Base-by-base conservation (phyloP, 768 basidiomycete genomes). In the Boletellus ananas region DNA sequence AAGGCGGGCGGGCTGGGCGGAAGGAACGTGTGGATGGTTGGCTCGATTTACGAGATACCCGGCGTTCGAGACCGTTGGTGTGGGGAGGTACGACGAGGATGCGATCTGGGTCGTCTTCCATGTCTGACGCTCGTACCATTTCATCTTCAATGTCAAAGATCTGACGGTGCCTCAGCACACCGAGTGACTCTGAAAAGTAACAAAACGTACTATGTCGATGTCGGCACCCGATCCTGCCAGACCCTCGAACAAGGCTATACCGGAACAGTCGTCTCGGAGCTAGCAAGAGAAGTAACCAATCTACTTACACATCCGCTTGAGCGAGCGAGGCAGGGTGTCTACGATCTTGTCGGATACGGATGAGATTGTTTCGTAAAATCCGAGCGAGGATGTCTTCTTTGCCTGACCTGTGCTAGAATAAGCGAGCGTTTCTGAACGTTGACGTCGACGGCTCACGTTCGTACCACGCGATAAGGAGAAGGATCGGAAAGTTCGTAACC, bases 131-230 rank as follows among this genome's bases (percentile, higher is more conserved):
- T 36, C 31, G 54, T 41, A 31, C 52, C 38, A 60, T 70, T 43
- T 85, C 80, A 16, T 87, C 85, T 60, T 85, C 85, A 11, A 92
- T 74, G 55, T 91, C 87, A 58, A 93, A 93, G 17, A 93, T 81
- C 84, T 90, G 47, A 37, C 17, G 20, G 16, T 45, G 8, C 17
- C 6, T 60, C 20, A 60, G 45, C 16, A 16, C 35, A 18, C 18
- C 20, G 14, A 0, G 12, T n/a, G 13, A 1, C 11, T 14, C 16
- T 17, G 11, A 18, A 49, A 37, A 31, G 21, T 33, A 35, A 47
- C 13, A 23, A 16, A 31, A 47, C 81, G 17, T 61, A 90, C 89
- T 7, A 81, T 79, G 56, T 86, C 84, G 49, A 94, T 92, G 58
- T 90, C 86, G 4, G 78, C 73, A 50, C 76, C 82, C 2, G 80